Conservation (phyloP, 2,329 filamentous ascomycete genomes). For the Macroventuria anomochaeta region DNA sequence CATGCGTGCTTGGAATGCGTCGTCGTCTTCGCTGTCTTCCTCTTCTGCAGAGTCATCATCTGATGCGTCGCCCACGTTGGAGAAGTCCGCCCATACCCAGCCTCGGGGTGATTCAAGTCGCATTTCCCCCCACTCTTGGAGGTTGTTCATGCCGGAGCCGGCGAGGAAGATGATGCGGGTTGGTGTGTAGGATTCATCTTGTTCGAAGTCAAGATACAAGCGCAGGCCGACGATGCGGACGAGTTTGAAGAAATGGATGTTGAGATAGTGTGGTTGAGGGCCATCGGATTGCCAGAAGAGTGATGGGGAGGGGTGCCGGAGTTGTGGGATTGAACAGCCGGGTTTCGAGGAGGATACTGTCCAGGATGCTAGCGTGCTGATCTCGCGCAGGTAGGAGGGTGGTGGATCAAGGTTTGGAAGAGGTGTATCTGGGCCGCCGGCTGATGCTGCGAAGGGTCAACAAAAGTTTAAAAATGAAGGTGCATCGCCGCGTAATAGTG, state of each 20-base stretch:
- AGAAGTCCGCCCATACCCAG: conserved; percentile 85
- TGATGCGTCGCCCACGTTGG: conserved; percentile 61
- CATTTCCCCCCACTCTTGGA: conserved; percentile 86
- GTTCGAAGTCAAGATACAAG: conserved; percentile 88
- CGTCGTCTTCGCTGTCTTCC: conserved; percentile 28
- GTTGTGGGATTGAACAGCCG: conserved; percentile 77
- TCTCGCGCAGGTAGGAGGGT: conserved; percentile 71
- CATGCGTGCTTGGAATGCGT: conserved; percentile 17
- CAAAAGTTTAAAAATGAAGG: neutral
- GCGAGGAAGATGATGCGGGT: conserved; percentile 89
- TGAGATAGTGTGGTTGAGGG: conserved; percentile 81
- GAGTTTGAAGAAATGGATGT: conserved; percentile 84
- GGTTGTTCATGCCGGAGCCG: conserved; percentile 88
- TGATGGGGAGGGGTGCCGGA: conserved; percentile 74
- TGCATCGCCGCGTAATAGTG: neutral
- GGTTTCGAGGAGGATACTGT: conserved; percentile 83
- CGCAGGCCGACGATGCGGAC: conserved; percentile 79
- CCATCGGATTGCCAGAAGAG: conserved; percentile 88
- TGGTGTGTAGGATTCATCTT: conserved; percentile 95
- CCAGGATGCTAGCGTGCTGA: conserved; percentile 82
- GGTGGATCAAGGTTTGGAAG: conserved; percentile 40
- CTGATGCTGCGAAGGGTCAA: conserved; percentile 23
- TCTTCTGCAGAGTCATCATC: conserved; percentile 28
- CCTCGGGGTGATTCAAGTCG: conserved; percentile 79
- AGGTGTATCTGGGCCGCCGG: conserved; percentile 18